Base-by-base conservation (phyloP, 768 basidiomycete genomes). In the Boletus reticulatus region DNA sequence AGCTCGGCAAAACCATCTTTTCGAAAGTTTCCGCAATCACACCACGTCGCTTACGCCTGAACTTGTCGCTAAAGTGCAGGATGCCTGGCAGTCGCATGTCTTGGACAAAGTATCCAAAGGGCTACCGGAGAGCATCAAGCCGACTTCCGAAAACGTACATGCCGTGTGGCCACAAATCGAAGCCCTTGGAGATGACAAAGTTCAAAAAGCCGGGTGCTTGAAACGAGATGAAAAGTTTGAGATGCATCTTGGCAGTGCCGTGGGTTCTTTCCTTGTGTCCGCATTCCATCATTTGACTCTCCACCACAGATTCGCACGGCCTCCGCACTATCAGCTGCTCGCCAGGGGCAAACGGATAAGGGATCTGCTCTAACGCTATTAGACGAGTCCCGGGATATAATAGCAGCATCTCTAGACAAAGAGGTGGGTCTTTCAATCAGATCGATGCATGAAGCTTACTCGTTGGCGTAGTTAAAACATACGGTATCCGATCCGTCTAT, bases 221-320 rank as follows among this genome's bases (percentile, higher is more conserved):
- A 84, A 78, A 67, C 80, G 84, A 65, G 89, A 97, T 59, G 94
- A 96, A 74, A 98, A 96, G 73, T 95, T 95, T 65, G 85, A 87
- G 50, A 89, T 98, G 92, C 77, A 95, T 73, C 82, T 93, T 64
- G 74, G 83, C 38, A 81, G 88, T 55, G 84, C 96, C 62, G 91
- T 93, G 69, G 67, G 85, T 76, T 22, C 48, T 65, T 46, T 44
- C 32, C 36, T 50, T 57, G 43, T 36, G 24, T 38, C 24, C 7
- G 46, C 34, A 58, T 16, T 56, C 31, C 56, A 22, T 53, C 43
- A 43, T 50, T 42, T 58, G 50, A 66, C 55, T 43, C 42, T 59
- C 49, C 55, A 49, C 60, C 45, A 58, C 62, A 72, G 75, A 85
- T 81, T 66, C 78, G 67, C 71, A 80, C 71, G 61, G 79, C 65